Base-by-base conservation (phyloP, 371 early-diverging fungal genomes). In the Entomophthora muscae region DNA sequence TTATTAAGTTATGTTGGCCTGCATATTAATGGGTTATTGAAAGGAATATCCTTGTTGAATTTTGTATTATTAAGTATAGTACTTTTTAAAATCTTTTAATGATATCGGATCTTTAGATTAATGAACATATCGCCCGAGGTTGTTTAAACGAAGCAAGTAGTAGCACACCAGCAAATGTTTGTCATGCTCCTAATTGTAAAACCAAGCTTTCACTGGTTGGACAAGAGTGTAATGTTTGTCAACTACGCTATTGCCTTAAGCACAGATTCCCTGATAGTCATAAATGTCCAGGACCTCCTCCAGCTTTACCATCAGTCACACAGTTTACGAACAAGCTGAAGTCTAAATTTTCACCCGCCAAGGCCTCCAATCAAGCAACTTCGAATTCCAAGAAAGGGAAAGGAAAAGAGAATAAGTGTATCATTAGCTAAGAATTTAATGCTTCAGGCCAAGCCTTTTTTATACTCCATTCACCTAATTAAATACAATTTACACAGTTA, bases 181-280 rank as follows among this genome's bases (percentile, higher is more conserved):
- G 62, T 30, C 23, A 53, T 13, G 13, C 33, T 3, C 13, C 5
- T 13, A 13, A n/a, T 53, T 62, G 53, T 29, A 62, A 52, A 27
- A 52, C 7, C 21, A 51, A 62, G 17, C 21, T 51, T 26, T 52
- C 53, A 1, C 42, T 26, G 1, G 52, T 52, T 27, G 22, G 28
- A 3, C 62, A 62, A 52, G 26, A 31, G 12, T 62, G 52, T 52
- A 27, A 26, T 22, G 52, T 22, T 22, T 62, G 53, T 52, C 32
- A 53, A 29, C 12, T 51, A 52, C 22, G 26, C 13, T 62, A 17
- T 28, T 62, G 53, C 53, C 17, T 62, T 24, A 62, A 62, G 24
- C 62, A 62, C 30, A 23, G 62, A 33, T 62, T 62, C 13, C 51
- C 62, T 5, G 5, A 51, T 17, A 53, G 53, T 21, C 62, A 62